phyloP scores from a whole-genome alignment of 2,329 filamentous ascomycete species.

The Sphaerulina vaccinii region DNA sequence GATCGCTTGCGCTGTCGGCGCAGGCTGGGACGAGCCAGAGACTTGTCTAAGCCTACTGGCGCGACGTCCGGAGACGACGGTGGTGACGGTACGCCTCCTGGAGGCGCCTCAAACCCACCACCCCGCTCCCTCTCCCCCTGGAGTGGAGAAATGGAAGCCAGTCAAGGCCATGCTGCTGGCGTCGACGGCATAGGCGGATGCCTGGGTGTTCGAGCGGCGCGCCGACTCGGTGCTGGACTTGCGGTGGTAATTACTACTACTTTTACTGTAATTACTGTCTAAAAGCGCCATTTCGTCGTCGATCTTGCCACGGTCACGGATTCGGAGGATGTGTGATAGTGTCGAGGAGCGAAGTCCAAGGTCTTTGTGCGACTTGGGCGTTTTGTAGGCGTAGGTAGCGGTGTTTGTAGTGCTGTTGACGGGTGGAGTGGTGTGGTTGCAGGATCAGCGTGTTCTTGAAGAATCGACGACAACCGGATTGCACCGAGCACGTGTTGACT shows the following conservation, averaged over 20 bases:
- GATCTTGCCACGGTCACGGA: slow-evolving; percentile 48
- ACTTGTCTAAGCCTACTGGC: slow-evolving; percentile 15
- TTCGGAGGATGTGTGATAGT: slow-evolving; percentile 7
- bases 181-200: slow-evolving; percentile 87
- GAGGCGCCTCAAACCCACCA: slow-evolving; percentile 87
- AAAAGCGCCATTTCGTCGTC: slow-evolving; percentile 66
- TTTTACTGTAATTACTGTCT: slow-evolving; percentile 65
- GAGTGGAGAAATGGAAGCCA: slow-evolving; percentile 95
- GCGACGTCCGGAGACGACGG: slow-evolving; percentile 69
- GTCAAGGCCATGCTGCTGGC: slow-evolving; percentile 65
- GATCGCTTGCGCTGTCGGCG: slow-evolving; percentile 38
- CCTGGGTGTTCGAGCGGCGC: slow-evolving; percentile 74
- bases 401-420: slow-evolving; percentile 1
- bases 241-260: slow-evolving; percentile 62
- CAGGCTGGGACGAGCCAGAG: slow-evolving; percentile 27
- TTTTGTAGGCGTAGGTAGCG: neutral
- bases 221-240: slow-evolving; percentile 57
- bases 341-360: neutral
- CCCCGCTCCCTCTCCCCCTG: slow-evolving; percentile 62
- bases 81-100: slow-evolving; percentile 75
- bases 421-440: slow-evolving; percentile 8
- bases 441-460: neutral
- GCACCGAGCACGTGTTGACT: slow-evolving; percentile 8
- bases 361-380: slow-evolving; percentile 3
- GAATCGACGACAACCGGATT: neutral